Evolutionary conservation across 768 basidiomycete genomes (phyloP).

Genomic region (Phlegmacium glaucopus): DNA sequence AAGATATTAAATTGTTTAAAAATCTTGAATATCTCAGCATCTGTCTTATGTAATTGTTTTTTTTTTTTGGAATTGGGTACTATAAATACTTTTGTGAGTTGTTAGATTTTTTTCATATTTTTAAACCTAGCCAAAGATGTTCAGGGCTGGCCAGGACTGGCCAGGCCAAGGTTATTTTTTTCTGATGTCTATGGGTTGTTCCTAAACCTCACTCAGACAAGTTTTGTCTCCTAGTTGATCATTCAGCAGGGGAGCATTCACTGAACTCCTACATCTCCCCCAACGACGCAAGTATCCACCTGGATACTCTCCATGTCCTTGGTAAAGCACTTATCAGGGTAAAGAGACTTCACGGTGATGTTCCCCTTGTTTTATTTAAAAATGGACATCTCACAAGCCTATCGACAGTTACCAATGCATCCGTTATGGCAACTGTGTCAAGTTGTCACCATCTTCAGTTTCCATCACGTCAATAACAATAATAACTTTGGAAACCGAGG

Average conservation of each 20-base stretch:
- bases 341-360: background rate
- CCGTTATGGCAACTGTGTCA: conserved; percentile 39
- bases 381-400: conserved; percentile 32
- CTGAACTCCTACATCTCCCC: conserved; percentile 22
- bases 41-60: no score
- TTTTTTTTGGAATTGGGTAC: no score
- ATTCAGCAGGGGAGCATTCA: conserved; percentile 24
- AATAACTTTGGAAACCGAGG: conserved; percentile 22
- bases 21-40: no score
- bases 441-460: conserved; percentile 20
- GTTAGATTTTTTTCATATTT: no score
- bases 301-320: conserved; percentile 15
- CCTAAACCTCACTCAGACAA: conserved; percentile 23
- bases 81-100: no score
- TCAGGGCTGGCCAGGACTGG: no score
- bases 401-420: conserved; percentile 29
- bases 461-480: conserved; percentile 18
- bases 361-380: conserved; percentile 24
- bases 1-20: no score
- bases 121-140: no score
- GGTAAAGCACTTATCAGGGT: background rate
- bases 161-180: no score
- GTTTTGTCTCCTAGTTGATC: conserved; percentile 34
- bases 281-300: conserved; percentile 2
- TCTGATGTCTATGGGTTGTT: conserved; percentile 23